Base-by-base conservation (phyloP, 139 green algal species). In the Eudorina sp. region DNA sequence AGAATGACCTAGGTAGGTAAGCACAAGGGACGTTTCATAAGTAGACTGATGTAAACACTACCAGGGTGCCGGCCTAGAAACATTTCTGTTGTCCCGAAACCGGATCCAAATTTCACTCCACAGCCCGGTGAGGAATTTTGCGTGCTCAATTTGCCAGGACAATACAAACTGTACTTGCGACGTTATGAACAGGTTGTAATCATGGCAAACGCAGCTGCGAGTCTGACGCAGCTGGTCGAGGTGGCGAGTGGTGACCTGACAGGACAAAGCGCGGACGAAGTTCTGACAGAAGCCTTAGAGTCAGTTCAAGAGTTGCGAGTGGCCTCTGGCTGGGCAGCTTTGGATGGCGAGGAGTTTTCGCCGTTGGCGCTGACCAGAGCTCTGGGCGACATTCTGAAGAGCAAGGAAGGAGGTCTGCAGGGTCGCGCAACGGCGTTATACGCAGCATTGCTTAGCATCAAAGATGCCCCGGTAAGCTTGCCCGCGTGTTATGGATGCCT, bases 381-480 rank as follows among this genome's bases (percentile, higher is more conserved):
- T 11, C 31, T 88, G 1, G 82, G 66, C 6, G 82, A 88, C 46
- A 68, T 88, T 21, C 46, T 88, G 11, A 88, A 80, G 46, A 34
- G 53, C 4, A 31, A 88, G 66, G 45, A 51, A 41, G 66, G 46
- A 13, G 21, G 34, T 36, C 19, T 88, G 2, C 46, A 62, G 8
- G 18, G 11, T 9, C 19, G 27, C 3, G 82, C 82, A n/a, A 66
- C 82, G 2, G 31, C 53, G 9, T 31, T 89, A 19, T 89, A 89
- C 36, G 23, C 58, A 8, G 31, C 25, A 4, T 53, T 89, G 2
- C 41, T 89, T 4, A 86, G 62, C 0, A 6, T 90, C 21, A n/a
- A 48, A 13, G 77, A 90, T 16, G 83, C 88, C 1, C 90, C 92
- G 51, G 43, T 86, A 45, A 79, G 41, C 72, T 77, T 48, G 31